phyloP scores from a whole-genome alignment of 2,329 filamentous ascomycete genomes.

The Sporothrix mexicana region DNA sequence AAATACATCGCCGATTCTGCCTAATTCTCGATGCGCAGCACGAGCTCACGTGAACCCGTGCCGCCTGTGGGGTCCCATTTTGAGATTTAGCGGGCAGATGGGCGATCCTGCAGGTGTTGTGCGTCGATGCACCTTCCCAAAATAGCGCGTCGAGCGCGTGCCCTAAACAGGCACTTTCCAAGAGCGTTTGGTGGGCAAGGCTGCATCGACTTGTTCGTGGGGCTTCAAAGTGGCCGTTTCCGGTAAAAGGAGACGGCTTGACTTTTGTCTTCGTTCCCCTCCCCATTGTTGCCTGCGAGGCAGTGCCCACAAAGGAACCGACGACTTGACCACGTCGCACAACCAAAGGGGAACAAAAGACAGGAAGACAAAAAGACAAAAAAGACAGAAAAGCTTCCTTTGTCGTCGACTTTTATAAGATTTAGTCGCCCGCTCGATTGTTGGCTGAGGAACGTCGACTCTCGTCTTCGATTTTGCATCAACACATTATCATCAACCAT shows the following conservation, averaged over 20 bases:
- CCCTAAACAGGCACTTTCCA: background rate
- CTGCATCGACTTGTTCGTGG: slow-evolving; percentile 7
- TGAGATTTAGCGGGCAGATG: background rate
- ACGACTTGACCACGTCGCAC: slow-evolving; percentile 15
- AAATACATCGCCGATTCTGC: background rate
- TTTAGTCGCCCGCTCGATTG: background rate
- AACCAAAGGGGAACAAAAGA: background rate
- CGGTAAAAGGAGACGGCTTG: background rate
- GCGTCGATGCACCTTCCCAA: background rate
- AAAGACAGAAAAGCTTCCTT: background rate
- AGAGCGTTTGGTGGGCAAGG: background rate
- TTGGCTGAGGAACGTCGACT: background rate
- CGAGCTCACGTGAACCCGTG: slow-evolving; percentile 9
- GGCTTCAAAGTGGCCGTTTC: slow-evolving; percentile 14
- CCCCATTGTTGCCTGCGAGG: slow-evolving; percentile 18
- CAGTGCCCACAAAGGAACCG: slow-evolving; percentile 8
- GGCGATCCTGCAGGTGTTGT: background rate
- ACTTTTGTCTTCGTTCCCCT: background rate
- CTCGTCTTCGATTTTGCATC: background rate
- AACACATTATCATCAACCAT: background rate
- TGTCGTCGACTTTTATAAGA: background rate
- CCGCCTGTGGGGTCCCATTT: background rate
- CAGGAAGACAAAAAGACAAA: background rate
- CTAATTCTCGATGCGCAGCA: background rate
- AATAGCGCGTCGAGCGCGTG: slow-evolving; percentile 15